These are phyloP conservation scores for Aquanectria penicillioides DNA, from an alignment of 2,329 filamentous ascomycete genomes.

Conservation along the genomic window DNA sequence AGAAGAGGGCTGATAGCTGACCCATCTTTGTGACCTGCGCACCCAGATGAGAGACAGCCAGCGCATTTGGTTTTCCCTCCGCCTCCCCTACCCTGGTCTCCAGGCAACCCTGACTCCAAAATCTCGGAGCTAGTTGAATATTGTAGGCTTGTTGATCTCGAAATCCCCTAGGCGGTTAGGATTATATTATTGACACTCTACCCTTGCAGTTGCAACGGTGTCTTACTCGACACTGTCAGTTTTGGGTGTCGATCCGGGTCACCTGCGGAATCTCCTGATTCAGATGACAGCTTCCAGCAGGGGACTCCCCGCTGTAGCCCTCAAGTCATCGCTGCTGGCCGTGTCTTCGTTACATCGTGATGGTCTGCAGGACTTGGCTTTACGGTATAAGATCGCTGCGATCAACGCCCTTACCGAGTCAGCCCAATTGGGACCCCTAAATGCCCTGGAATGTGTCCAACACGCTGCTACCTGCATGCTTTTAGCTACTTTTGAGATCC, in stretches of 20 bases:
- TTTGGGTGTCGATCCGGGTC: neutral
- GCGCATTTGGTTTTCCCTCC: no score
- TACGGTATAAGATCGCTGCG: slow-evolving; percentile 25
- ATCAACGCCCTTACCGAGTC: slow-evolving; percentile 22
- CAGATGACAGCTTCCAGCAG: neutral
- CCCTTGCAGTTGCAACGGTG: no score
- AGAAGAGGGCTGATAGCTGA: neutral
- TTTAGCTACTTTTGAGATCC: slow-evolving; percentile 31
- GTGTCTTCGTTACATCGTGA: slow-evolving; percentile 26
- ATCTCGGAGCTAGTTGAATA: no score
- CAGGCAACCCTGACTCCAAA: no score
- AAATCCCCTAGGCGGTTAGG: no score
- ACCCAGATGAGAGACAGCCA: no score
- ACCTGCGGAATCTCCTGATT: slow-evolving; percentile 27
- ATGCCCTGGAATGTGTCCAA: slow-evolving; percentile 12
- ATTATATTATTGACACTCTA: no score
- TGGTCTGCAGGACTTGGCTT: slow-evolving; percentile 14
- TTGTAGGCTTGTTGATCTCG: no score
- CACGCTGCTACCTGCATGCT: slow-evolving; percentile 35
- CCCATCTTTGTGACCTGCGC: no score
- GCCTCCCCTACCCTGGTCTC: no score
- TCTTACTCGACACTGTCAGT: no score
- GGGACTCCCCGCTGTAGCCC: slow-evolving; percentile 22
- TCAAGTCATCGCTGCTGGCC: slow-evolving; percentile 28
- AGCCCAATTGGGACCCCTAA: neutral